These are phyloP conservation scores for Knoxia roxburghii DNA, from an alignment of 257 asterid genomes.

Conservation along the genomic window DNA sequence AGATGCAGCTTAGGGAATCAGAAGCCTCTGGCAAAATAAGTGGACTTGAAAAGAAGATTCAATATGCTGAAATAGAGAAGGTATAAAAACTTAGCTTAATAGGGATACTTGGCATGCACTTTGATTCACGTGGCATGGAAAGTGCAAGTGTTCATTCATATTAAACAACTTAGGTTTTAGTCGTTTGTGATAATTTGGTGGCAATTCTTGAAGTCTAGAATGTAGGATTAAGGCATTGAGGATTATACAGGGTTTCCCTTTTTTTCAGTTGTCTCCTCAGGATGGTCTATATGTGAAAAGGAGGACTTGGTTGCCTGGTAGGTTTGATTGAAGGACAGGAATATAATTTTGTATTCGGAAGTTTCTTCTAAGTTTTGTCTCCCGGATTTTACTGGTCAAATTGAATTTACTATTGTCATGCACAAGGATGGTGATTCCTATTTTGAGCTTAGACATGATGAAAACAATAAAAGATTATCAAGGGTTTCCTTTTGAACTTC, in stretches of 20 bases:
- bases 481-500: not conserved
- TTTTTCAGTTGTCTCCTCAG: not conserved
- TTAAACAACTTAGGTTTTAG: not conserved
- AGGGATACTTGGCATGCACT: not conserved
- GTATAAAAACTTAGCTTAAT: conserved; percentile 20
- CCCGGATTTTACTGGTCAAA: not conserved
- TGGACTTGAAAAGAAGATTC: conserved; percentile 94
- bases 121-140: not conserved
- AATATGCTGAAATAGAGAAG: conserved; percentile 95
- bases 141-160: not conserved
- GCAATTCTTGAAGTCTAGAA: not conserved
- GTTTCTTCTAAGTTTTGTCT: not conserved
- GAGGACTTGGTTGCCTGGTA: not conserved
- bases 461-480: too few relatives aligned
- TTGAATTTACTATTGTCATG: not conserved
- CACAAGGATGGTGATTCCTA: not conserved
- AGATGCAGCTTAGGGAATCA: conserved; percentile 94
- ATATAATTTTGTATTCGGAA: not conserved
- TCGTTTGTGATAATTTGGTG: not conserved
- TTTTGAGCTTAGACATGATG: not conserved
- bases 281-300: not conserved
- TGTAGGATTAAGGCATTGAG: not conserved
- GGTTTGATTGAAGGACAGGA: not conserved
- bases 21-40: conserved; percentile 94
- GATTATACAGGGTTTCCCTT: not conserved